Evolutionary conservation across 1,284 basidiomycete genomes (phyloP).

Genomic region (Cryptococcus sp.): DNA sequence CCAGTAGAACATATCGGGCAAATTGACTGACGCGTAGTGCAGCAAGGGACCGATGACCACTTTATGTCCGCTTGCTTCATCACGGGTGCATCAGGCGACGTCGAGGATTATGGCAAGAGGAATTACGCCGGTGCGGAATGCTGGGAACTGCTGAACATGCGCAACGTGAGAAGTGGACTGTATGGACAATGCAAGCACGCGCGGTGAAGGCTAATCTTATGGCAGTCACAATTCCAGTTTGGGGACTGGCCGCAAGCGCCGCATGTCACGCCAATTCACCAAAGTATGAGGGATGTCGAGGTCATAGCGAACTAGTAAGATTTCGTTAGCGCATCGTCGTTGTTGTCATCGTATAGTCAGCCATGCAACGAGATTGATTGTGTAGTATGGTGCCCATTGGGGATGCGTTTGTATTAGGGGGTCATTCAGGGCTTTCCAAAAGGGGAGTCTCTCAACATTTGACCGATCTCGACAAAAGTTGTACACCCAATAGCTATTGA

Average conservation of each 20-base stretch:
- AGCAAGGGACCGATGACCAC: constrained; percentile 1
- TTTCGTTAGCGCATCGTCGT: too few species aligned
- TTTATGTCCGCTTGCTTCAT: neutral
- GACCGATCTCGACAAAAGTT: too few species aligned
- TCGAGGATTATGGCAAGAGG: neutral
- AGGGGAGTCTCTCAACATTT: too few species aligned
- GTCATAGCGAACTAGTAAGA: neutral
- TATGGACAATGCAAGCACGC: too few species aligned
- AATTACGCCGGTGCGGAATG: neutral
- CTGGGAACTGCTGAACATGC: constrained; percentile 2
- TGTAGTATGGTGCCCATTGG: too few species aligned
- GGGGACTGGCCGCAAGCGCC: constrained; percentile 1
- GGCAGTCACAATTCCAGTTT: neutral
- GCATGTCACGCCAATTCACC: neutral
- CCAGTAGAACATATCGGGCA: neutral
- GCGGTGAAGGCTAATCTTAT: too few species aligned
- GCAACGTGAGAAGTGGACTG: neutral
- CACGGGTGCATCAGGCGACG: neutral
- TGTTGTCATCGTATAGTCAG: neutral
- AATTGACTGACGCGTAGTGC: neutral
- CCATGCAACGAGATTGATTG: neutral
- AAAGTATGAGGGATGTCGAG: neutral
- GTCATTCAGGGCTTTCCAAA: too few species aligned
- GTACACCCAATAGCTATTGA: too few species aligned
- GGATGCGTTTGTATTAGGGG: too few species aligned